These are phyloP conservation scores for Nicotiana undulata DNA, from an alignment of 257 asterid species.

Conservation along the genomic window DNA sequence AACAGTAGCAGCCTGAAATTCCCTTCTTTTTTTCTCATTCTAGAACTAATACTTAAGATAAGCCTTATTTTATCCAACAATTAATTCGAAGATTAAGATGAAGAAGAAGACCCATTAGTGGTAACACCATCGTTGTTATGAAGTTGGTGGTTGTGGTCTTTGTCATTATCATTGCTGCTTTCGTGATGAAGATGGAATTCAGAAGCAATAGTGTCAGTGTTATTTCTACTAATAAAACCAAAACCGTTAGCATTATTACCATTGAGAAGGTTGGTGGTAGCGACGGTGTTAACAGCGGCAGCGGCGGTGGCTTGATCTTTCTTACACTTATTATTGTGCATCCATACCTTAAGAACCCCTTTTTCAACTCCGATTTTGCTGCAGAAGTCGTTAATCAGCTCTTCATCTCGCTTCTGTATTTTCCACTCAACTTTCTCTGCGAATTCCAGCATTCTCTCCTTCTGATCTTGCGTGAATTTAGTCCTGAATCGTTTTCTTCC, in stretches of 20 bases:
- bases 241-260: slow-evolving; percentile 8
- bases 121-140: slow-evolving; percentile 23
- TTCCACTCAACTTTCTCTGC: slow-evolving; percentile 29
- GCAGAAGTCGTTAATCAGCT: slow-evolving; percentile 17
- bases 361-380: slow-evolving; percentile 21
- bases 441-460: slow-evolving; percentile 27
- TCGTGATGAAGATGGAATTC: slow-evolving; percentile 29
- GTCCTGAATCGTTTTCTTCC: slow-evolving; percentile 19
- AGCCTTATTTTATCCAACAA: slow-evolving; percentile 3
- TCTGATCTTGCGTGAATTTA: slow-evolving; percentile 25
- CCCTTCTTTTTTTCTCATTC: neutral
- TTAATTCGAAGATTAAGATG: slow-evolving; percentile 32
- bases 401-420: slow-evolving; percentile 28
- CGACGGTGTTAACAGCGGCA: neutral
- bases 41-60: slow-evolving; percentile 19
- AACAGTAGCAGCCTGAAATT: slow-evolving; percentile 5
- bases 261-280: neutral
- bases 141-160: slow-evolving; percentile 19
- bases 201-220: neutral
- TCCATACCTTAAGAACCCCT: slow-evolving; percentile 31
- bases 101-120: slow-evolving; percentile 54
- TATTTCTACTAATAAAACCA: neutral
- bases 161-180: slow-evolving; percentile 19
- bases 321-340: slow-evolving; percentile 33
- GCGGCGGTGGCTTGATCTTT: neutral